Evolutionary conservation across 2,329 filamentous ascomycete species (phyloP).

Genomic region (Teratosphaeria viscida): DNA sequence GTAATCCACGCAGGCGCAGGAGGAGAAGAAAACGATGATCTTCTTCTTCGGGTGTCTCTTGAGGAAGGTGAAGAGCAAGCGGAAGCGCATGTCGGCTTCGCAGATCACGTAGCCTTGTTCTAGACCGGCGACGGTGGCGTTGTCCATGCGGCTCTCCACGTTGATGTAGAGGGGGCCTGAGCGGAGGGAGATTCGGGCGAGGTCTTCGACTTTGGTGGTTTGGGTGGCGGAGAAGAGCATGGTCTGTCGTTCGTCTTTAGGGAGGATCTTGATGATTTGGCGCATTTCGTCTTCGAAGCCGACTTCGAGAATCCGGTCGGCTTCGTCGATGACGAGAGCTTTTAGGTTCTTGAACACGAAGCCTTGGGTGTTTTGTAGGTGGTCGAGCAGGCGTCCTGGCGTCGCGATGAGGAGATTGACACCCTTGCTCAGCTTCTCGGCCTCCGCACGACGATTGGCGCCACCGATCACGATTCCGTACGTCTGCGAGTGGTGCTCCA

Average conservation of each 20-base stretch:
- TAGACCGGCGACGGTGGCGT: conserved; percentile 82
- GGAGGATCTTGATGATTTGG: conserved; percentile 88
- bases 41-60: conserved; percentile 91
- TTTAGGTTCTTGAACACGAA: conserved; percentile 91
- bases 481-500: conserved; percentile 88
- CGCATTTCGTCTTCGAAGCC: conserved; percentile 99
- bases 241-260: conserved; percentile 77
- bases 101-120: conserved; percentile 95
- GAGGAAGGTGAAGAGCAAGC: conserved; percentile 87
- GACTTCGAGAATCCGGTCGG: conserved; percentile 90
- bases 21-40: conserved; percentile 93
- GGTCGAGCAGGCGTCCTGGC: conserved; percentile 83
- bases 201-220: conserved; percentile 95
- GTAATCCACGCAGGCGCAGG: conserved; percentile 76
- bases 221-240: conserved; percentile 99
- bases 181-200: conserved; percentile 84
- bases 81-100: conserved; percentile 86
- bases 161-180: conserved; percentile 94
- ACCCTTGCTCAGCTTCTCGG: conserved; percentile 86
- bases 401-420: conserved; percentile 93
- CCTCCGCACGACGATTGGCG: conserved; percentile 81
- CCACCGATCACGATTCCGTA: conserved; percentile 95
- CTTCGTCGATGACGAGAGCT: conserved; percentile 89
- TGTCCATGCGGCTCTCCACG: conserved; percentile 80
- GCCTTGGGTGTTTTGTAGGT: conserved; percentile 80